Percentiles rank a stretch among this genome's conserved stretches.
phyloP scores from a whole-genome alignment of 106 monocot species.

The Dioscorea alata region DNA sequence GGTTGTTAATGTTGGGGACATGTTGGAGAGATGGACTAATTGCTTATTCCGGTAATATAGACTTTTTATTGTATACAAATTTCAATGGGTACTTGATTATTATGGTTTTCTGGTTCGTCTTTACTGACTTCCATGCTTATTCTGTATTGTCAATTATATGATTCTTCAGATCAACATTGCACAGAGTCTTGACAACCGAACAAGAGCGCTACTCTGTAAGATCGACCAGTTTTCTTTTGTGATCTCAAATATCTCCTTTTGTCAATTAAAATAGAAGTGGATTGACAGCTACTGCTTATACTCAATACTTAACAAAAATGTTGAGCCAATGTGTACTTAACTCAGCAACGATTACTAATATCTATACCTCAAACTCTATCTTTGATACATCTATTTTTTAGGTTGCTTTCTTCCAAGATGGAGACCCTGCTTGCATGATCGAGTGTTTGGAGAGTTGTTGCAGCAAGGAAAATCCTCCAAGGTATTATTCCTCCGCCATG shows the following conservation, averaged over 20 bases:
- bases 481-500: conserved; percentile 22
- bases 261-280: too few species aligned
- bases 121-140: too few species aligned
- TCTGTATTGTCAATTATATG: too few species aligned
- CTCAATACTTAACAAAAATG: too few species aligned
- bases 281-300: too few species aligned
- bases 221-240: not conserved
- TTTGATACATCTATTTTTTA: conserved; percentile 15
- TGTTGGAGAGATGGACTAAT: conserved; percentile 94
- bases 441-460: conserved; percentile 83
- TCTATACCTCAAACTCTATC: too few species aligned
- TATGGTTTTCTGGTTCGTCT: too few species aligned
- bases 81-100: too few species aligned
- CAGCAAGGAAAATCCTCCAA: conserved; percentile 49
- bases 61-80: not conserved
- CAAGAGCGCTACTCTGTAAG: conserved; percentile 85
- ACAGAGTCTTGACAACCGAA: conserved; percentile 52
- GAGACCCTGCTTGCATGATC: conserved; percentile 53
- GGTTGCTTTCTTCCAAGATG: conserved; percentile 87
- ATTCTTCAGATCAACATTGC: conserved; percentile 69
- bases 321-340: too few species aligned
- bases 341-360: too few species aligned
- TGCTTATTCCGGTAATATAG: conserved; percentile 55
- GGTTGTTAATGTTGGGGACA: conserved; percentile 80
- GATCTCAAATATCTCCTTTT: too few species aligned